Evolutionary conservation across 2,329 filamentous ascomycete species (phyloP).

Genomic region (Parafenestella ontariensis): DNA sequence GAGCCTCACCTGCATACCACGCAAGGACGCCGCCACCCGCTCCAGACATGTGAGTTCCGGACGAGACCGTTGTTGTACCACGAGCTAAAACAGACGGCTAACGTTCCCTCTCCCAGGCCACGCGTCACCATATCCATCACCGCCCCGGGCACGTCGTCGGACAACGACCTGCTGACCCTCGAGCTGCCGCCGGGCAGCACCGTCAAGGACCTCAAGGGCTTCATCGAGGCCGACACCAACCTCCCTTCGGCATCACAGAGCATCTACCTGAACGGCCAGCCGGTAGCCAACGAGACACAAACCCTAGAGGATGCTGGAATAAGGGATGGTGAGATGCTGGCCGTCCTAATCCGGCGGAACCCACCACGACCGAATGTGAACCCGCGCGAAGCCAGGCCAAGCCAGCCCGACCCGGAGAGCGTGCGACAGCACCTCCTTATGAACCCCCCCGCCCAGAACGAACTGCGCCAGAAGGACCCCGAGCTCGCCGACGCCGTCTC

Average conservation of each 20-base stretch:
- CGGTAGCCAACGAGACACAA: slow-evolving; percentile 77
- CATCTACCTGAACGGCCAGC: slow-evolving; percentile 87
- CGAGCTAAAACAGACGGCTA: slow-evolving; percentile 36
- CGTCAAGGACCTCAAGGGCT: slow-evolving; percentile 82
- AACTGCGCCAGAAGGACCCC: slow-evolving; percentile 75
- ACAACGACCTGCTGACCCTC: slow-evolving; percentile 79
- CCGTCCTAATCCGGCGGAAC: slow-evolving; percentile 71
- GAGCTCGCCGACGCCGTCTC: slow-evolving; percentile 79
- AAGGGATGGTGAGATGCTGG: slow-evolving; percentile 89
- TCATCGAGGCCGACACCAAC: slow-evolving; percentile 82
- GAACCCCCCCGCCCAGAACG: slow-evolving; percentile 73
- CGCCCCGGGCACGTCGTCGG: slow-evolving; percentile 69
- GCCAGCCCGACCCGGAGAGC: slow-evolving; percentile 70
- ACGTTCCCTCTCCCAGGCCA: slow-evolving; percentile 62
- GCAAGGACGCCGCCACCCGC: slow-evolving; percentile 38
- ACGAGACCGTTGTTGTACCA: slow-evolving; percentile 46
- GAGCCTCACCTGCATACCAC: slow-evolving; percentile 44
- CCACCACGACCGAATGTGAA: slow-evolving; percentile 21
- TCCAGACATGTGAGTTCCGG: slow-evolving; percentile 44
- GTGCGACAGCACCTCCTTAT: slow-evolving; percentile 83
- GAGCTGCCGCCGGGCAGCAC: slow-evolving; percentile 85
- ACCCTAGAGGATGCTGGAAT: slow-evolving; percentile 84
- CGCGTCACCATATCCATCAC: slow-evolving; percentile 87
- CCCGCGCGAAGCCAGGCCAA: slow-evolving; percentile 9
- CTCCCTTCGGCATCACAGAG: slow-evolving; percentile 77